Evolutionary conservation across 2,329 filamentous ascomycete genomes (phyloP).

Genomic region (Microdochium bolleyi): DNA sequence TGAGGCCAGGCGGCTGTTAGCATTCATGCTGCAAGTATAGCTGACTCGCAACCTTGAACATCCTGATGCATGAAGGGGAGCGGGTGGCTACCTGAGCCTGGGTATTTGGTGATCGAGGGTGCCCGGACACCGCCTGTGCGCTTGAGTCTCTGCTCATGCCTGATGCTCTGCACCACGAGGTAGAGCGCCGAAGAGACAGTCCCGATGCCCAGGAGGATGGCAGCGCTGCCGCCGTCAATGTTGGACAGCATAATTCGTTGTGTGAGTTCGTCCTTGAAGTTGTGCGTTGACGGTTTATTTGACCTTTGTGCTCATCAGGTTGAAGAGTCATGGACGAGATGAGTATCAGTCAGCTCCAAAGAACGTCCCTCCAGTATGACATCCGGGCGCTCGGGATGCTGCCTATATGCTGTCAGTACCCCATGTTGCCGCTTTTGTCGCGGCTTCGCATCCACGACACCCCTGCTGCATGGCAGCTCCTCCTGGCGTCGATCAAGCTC

Average conservation of each 20-base stretch:
- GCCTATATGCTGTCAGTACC: too few relatives aligned
- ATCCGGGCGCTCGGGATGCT: too few relatives aligned
- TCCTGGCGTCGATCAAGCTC: too few relatives aligned
- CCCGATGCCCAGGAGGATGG: neutral
- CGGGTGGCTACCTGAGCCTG: constrained; percentile 19
- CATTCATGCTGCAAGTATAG: neutral
- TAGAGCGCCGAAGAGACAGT: constrained; percentile 4
- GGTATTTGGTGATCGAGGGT: constrained; percentile 21
- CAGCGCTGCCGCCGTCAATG: constrained; percentile 4
- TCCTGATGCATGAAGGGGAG: neutral
- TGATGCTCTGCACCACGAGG: constrained; percentile 8
- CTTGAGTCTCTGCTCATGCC: constrained; percentile 17
- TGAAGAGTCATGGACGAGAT: neutral
- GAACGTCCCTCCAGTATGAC: too few relatives aligned
- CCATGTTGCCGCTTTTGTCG: too few relatives aligned
- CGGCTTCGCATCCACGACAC: too few relatives aligned
- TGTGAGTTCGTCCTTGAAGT: neutral
- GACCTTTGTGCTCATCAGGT: neutral
- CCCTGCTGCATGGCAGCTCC: too few relatives aligned
- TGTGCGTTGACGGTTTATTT: neutral
- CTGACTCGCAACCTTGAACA: neutral
- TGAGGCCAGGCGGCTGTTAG: constrained; percentile 6
- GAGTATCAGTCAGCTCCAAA: too few relatives aligned
- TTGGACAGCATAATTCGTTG: constrained; percentile 6
- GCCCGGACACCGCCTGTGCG: constrained; percentile 23